These are phyloP conservation scores for Thelephora terrestris DNA, from an alignment of 1,284 basidiomycete species.

Conservation along the genomic window DNA sequence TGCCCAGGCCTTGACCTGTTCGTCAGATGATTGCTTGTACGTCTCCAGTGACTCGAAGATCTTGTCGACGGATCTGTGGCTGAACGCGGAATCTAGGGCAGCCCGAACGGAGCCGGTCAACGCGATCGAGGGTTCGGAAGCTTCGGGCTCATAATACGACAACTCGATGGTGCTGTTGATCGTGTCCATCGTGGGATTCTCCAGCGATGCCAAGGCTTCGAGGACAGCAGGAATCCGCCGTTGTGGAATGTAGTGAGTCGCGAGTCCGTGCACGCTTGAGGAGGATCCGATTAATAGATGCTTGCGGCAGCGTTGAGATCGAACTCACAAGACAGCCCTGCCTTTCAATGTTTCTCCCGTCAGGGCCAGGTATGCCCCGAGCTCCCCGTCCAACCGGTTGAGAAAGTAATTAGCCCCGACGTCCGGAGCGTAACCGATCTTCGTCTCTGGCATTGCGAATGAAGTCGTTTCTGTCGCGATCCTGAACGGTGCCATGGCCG, in stretches of 20 bases:
- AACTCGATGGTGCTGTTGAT: conserved; percentile 61
- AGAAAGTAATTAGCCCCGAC: conserved; percentile 91
- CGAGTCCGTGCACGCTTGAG: conserved; percentile 75
- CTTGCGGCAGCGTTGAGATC: conserved; percentile 7
- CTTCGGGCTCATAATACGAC: conserved; percentile 45
- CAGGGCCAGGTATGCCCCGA: conserved; percentile 91
- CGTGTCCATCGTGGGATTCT: conserved; percentile 37
- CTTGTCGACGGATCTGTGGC: conserved; percentile 53
- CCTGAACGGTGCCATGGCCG: conserved; percentile 83
- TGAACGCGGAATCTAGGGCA: conserved; percentile 76
- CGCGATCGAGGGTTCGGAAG: conserved; percentile 43
- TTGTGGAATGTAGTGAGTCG: conserved; percentile 83
- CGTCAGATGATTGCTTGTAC: conserved; percentile 33
- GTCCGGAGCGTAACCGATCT: conserved; percentile 84
- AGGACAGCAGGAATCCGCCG: conserved; percentile 62
- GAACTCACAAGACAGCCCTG: conserved; percentile 72
- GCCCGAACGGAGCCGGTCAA: conserved; percentile 56
- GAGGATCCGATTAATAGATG: neutral
- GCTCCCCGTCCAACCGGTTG: conserved; percentile 80
- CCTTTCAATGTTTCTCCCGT: conserved; percentile 72
- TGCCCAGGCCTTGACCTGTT: conserved; percentile 63
- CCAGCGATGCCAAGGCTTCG: conserved; percentile 48
- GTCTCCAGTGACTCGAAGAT: conserved; percentile 55
- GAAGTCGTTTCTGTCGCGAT: conserved; percentile 89
- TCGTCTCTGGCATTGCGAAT: conserved; percentile 97